phyloP scores from a whole-genome alignment of 1,284 basidiomycete genomes.

The Leucoagaricus sp. region DNA sequence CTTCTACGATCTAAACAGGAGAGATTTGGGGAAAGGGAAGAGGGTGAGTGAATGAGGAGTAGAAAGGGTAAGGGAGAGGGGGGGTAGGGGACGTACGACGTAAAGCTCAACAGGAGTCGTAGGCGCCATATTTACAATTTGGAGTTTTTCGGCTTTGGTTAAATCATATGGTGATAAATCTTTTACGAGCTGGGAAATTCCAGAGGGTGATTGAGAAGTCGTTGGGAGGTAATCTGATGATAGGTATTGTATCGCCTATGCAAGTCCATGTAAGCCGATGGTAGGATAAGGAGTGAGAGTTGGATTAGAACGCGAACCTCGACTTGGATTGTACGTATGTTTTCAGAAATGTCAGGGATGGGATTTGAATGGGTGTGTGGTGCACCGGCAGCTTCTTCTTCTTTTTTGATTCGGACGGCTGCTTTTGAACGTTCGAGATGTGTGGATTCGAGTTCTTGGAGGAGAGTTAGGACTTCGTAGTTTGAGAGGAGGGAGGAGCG shows the following conservation, averaged over 20 bases:
- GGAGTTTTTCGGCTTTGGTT: slow-evolving; percentile 90
- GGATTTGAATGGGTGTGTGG: slow-evolving; percentile 28
- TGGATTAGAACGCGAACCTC: slow-evolving; percentile 57
- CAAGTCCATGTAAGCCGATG: background rate
- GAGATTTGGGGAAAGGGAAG: too few species aligned
- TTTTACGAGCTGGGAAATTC: slow-evolving; percentile 68
- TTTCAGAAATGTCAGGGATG: slow-evolving; percentile 65
- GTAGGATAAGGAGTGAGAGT: background rate
- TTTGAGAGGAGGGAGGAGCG: slow-evolving; percentile 88
- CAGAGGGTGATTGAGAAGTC: slow-evolving; percentile 61
- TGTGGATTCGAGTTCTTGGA: slow-evolving; percentile 77
- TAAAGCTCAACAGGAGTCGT: slow-evolving; percentile 85
- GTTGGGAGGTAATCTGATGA: slow-evolving; percentile 74
- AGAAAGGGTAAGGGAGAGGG: background rate
- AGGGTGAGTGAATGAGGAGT: background rate
- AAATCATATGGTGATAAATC: slow-evolving; percentile 69
- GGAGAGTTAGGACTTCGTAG: slow-evolving; percentile 81
- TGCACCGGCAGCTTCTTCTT: slow-evolving; percentile 61
- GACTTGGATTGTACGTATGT: slow-evolving; percentile 86
- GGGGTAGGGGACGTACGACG: slow-evolving; percentile 76
- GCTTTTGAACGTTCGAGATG: slow-evolving; percentile 66
- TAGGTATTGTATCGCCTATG: slow-evolving; percentile 82
- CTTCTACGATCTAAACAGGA: slow-evolving; percentile 82
- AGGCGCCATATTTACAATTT: slow-evolving; percentile 88
- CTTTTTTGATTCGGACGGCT: slow-evolving; percentile 74